These are phyloP conservation scores for Geoglossum cookeanum DNA, from an alignment of 2,329 filamentous ascomycete species.

Conservation along the genomic window DNA sequence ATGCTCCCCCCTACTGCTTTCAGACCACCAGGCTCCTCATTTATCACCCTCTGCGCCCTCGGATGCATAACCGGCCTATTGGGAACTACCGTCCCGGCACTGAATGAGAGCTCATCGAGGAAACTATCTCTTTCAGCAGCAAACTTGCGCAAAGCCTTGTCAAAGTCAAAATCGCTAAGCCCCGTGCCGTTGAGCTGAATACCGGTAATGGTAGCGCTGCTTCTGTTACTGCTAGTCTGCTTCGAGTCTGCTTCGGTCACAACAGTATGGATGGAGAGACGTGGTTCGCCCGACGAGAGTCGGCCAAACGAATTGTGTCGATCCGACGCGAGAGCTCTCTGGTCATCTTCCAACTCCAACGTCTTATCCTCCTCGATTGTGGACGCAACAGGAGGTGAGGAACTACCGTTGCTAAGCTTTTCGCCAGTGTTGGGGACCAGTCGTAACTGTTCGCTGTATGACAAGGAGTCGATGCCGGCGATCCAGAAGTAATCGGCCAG, in stretches of 20 bases:
- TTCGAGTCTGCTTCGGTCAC: conserved; percentile 27
- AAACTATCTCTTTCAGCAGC: conserved; percentile 89
- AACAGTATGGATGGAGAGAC: conserved; percentile 29
- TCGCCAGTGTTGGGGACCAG: conserved; percentile 12
- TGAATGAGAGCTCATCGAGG: conserved; percentile 77
- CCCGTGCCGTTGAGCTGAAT: conserved; percentile 21
- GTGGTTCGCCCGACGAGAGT: conserved; percentile 16
- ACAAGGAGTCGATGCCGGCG: conserved; percentile 48
- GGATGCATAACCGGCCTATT: conserved; percentile 55
- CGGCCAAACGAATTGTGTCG: background rate
- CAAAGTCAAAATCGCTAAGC: conserved; percentile 70
- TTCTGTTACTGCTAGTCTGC: conserved; percentile 40
- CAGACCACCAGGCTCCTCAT: conserved; percentile 35
- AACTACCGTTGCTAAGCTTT: conserved; percentile 27
- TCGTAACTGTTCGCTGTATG: conserved; percentile 36
- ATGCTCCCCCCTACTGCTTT: conserved; percentile 47
- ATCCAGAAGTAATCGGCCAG: conserved; percentile 63
- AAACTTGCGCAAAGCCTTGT: conserved; percentile 83
- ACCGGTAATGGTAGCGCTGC: conserved; percentile 41
- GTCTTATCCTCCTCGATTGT: conserved; percentile 47
- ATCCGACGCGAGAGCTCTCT: background rate
- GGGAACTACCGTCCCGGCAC: conserved; percentile 59
- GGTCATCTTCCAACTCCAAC: conserved; percentile 19
- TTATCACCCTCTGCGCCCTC: conserved; percentile 62
- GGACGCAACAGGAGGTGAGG: conserved; percentile 27